phyloP scores from a whole-genome alignment of 176 grass and related monocot genomes.

The Neostapfia colusana region DNA sequence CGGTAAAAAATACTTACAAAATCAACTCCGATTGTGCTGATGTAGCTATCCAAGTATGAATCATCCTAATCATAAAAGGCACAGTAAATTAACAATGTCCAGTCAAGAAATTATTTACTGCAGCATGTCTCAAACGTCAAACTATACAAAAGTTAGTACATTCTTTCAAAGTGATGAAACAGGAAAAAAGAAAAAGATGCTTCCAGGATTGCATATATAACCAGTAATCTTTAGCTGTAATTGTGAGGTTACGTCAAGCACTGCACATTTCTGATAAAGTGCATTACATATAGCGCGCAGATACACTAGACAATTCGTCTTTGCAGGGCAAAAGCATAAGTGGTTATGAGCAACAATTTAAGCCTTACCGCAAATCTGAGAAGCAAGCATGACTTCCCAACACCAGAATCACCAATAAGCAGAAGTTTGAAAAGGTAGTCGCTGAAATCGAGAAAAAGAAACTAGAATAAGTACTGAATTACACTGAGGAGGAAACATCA shows the following conservation, averaged over 20 bases:
- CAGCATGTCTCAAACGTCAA: too few relatives aligned
- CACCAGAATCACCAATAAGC: conserved; percentile 82
- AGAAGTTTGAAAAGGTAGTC: conserved; percentile 78
- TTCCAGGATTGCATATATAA: neutral
- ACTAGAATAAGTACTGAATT: neutral
- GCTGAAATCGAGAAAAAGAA: conserved; percentile 33
- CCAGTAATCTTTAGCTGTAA: neutral
- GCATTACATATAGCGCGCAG: neutral
- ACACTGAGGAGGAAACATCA: neutral
- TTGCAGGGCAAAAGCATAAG: neutral
- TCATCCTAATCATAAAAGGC: conserved; percentile 52
- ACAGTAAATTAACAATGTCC: conserved; percentile 3
- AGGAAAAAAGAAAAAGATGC: neutral
- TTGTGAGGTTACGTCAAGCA: neutral
- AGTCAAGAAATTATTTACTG: neutral
- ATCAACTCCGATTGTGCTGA: conserved; percentile 84
- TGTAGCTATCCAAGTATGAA: conserved; percentile 84
- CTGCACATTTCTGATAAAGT: neutral
- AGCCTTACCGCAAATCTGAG: conserved; percentile 76
- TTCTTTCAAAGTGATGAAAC: neutral
- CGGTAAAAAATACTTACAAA: conserved; percentile 42
- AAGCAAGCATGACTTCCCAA: conserved; percentile 76
- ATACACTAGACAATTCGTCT: neutral
- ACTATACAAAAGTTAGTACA: neutral
- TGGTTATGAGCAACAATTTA: neutral